Conservation (phyloP, 2,329 filamentous ascomycete genomes). For the Ceratocystis ficicola region DNA sequence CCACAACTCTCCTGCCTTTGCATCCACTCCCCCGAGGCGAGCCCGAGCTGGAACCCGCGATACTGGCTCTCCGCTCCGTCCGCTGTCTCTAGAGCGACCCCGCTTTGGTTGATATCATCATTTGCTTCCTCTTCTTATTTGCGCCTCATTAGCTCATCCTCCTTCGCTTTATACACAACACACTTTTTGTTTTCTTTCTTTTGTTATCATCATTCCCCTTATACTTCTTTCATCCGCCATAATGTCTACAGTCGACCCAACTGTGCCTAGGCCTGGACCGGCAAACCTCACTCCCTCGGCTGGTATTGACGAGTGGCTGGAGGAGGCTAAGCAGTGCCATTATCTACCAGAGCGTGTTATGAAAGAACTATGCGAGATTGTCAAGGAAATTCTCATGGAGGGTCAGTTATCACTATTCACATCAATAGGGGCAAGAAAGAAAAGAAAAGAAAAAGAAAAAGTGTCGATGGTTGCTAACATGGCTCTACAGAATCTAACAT, state of each 20-base stretch:
- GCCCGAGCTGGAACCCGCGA: constrained; percentile 22
- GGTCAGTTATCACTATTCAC: constrained; percentile 39
- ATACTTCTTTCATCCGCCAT: constrained; percentile 11
- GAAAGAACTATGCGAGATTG: constrained; percentile 98
- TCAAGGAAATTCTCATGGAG: constrained; percentile 98
- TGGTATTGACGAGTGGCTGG: constrained; percentile 89
- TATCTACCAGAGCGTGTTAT: constrained; percentile 92
- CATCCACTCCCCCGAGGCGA: constrained; percentile 21
- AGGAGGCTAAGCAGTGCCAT: constrained; percentile 92
- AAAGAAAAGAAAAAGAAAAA: neutral
- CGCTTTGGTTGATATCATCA: constrained; percentile 19
- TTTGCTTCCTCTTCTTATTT: constrained; percentile 14
- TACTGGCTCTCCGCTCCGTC: constrained; percentile 20
- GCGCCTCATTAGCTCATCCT: neutral
- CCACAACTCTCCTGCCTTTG: constrained; percentile 19
- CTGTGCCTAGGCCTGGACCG: constrained; percentile 76
- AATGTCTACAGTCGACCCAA: constrained; percentile 19
- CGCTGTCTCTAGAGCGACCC: constrained; percentile 20
- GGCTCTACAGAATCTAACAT: constrained; percentile 74
- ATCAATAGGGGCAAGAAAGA: neutral
- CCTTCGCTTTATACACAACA: neutral
- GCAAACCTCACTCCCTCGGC: constrained; percentile 73
- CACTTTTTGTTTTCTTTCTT: neutral
- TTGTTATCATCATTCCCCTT: neutral
- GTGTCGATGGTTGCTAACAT: neutral